Conservation (phyloP, 164 flowering plant genomes). For the Cinnamomum chago region DNA sequence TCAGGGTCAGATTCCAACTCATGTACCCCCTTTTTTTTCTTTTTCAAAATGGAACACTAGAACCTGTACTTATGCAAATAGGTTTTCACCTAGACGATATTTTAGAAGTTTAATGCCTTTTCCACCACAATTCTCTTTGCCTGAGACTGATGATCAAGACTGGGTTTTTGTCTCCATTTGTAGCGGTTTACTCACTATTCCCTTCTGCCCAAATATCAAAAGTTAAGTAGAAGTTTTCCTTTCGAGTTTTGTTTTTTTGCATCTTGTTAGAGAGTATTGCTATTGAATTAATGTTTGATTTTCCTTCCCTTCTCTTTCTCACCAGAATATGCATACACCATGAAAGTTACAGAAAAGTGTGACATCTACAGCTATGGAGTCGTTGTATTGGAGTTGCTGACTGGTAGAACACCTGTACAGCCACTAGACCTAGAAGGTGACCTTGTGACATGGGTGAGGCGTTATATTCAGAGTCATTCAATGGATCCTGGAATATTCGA, state of each 20-base stretch:
- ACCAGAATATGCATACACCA: slow-evolving; percentile 96
- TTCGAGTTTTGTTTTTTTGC: neutral
- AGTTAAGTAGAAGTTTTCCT: neutral
- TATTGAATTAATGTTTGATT: neutral
- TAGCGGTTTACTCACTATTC: neutral
- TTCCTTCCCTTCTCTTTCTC: slow-evolving; percentile 1
- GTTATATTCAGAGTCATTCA: slow-evolving; percentile 53
- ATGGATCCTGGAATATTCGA: slow-evolving; percentile 64
- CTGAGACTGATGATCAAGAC: neutral
- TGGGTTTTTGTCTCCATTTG: neutral
- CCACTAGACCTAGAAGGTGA: slow-evolving; percentile 89
- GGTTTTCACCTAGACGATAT: neutral
- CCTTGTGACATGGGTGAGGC: slow-evolving; percentile 71
- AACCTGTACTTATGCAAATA: too few relatives aligned
- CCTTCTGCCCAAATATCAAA: neutral
- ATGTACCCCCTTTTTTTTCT: too few relatives aligned
- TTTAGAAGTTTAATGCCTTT: neutral
- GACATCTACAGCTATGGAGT: slow-evolving; percentile 58
- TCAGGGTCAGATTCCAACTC: too few relatives aligned
- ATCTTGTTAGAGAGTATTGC: neutral
- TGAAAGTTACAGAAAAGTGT: slow-evolving; percentile 95
- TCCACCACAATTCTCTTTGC: neutral
- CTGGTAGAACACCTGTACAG: slow-evolving; percentile 88
- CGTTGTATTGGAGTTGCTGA: slow-evolving; percentile 76
- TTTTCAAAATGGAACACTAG: too few relatives aligned